Evolutionary conservation across 805 yeast genomes (phyloP), one percentile per base, ranked within the genome.

Genomic region (Ogataea wickerhamii): DNA sequence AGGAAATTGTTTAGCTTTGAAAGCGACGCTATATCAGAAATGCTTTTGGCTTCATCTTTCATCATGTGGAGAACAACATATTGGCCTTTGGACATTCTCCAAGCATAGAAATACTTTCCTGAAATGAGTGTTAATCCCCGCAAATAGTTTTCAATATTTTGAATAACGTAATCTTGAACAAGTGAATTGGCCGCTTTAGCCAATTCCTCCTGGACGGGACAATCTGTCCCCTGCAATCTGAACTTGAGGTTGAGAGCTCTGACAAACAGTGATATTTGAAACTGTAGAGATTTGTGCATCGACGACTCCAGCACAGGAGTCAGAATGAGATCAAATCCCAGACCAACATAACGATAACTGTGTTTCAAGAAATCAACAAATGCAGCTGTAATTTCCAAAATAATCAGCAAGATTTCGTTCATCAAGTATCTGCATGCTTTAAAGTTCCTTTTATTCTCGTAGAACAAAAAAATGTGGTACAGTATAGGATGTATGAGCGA

Each of bases 51-150:
- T 2, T 43, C 31, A 6, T 49, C 50, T 21, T 50, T 55, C 8
- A 75, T 40, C 4, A 71, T 36, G 18, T 58, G 61, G 10, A 70
- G 45, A 16, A 78, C 49, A 31, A 63, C 68, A 5, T 56, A 56
- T 36, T 73, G 75, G 0, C 84, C 80, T 49, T 79, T 80, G 25
- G 76, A 67, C 53, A 82, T 70, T 58, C 83, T 72, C 78, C 81
- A 78, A 2, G 87, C 83, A 52, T 79, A 80, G 41, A 76, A 78
- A 52, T 80, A 82, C 45, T 77, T 68, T 18, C 63, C 66, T 16
- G 85, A 75, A 24, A 82, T 58, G 27, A 67, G 65, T 14, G 61
- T 68, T 57, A 41, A 68, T 48, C 60, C 71, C 33, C 41, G 54
- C 43, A 49, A 60, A 46, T 73, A 75, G 13, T 56, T 51, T 24